Evolutionary conservation across 495 filamentous ascomycete species (phyloP).

Genomic region (Xylaria curta): DNA sequence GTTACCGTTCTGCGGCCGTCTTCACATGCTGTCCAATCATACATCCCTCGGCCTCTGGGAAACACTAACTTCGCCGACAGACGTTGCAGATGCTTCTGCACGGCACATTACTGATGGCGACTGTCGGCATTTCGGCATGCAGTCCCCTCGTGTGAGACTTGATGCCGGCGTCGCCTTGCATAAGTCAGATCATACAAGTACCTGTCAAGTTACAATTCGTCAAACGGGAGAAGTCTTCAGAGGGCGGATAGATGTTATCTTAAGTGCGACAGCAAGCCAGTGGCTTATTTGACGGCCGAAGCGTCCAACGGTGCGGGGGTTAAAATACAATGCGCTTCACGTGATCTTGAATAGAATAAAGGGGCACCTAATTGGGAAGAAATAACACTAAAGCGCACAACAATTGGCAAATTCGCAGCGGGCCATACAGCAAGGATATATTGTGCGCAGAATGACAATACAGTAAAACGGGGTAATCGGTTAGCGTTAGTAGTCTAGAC

Average conservation of each 20-base stretch:
- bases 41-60: background rate
- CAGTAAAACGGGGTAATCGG: background rate
- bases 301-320: background rate
- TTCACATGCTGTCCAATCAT: slow-evolving; percentile 23
- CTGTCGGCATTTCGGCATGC: slow-evolving; percentile 16
- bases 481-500: background rate
- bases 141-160: background rate
- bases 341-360: background rate
- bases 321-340: background rate
- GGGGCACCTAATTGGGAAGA: background rate
- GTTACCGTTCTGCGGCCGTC: background rate
- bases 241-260: background rate
- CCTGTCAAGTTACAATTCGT: background rate
- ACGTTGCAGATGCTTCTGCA: slow-evolving; percentile 22
- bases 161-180: background rate
- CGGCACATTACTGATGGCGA: slow-evolving; percentile 7
- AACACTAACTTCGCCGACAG: background rate
- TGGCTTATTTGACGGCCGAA: background rate
- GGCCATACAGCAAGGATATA: background rate
- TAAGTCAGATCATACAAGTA: background rate
- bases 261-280: background rate
- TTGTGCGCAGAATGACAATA: background rate
- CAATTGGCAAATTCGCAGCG: background rate
- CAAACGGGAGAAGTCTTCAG: background rate
- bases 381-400: background rate